Base-by-base conservation (phyloP, 106 monocot species). In the Amphibolis antarctica region DNA sequence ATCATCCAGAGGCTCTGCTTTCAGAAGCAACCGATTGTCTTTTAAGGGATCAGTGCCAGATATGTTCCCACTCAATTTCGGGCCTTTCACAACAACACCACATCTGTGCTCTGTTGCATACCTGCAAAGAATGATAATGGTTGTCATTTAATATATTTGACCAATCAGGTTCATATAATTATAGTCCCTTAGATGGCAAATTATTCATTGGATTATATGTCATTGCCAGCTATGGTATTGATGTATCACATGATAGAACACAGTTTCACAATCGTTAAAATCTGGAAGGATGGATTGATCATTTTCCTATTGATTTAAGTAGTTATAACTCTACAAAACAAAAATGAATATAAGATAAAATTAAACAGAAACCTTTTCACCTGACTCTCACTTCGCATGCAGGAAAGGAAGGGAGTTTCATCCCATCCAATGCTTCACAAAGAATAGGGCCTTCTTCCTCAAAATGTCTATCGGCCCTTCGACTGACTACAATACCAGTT, bases 51-150 rank as follows among this genome's bases (percentile, higher is more conserved):
- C 96, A 29, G 96, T 96, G 27, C 96, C 96, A 46, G 96, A 90
- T 57, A 96, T 96, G 74, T 96, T 96, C 62, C 96, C 96, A 80
- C 96, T 96, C 69, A 96, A 59, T 48, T 72, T 96, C 60, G 96
- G 96, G n/a, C 96, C 89, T 76, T 96, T 90, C 14, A 90, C 90
- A 58, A 96, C 96, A 28, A 96, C 90, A 51, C 96, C 96, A 28
- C 96, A 96, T 78, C 96, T 86, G 70, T 96, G 96, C 60, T 96
- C 89, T 69, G 89, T 96, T 21, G 96, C 96, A 78, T 96, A 96
- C 72, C 96, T 96, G 72, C 15, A 52, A 31, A 67, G 19, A 50
- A 55, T 28, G 13, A 59, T 9, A 59, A 59, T 29, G 31, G 15
- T 17, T 49, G 13, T 17, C 13, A 13, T 49, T n/a, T 49, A 48